Percentiles rank a stretch among this genome's conserved stretches.
Conservation (phyloP, 257 asterid species). For the Plantago elongata region DNA sequence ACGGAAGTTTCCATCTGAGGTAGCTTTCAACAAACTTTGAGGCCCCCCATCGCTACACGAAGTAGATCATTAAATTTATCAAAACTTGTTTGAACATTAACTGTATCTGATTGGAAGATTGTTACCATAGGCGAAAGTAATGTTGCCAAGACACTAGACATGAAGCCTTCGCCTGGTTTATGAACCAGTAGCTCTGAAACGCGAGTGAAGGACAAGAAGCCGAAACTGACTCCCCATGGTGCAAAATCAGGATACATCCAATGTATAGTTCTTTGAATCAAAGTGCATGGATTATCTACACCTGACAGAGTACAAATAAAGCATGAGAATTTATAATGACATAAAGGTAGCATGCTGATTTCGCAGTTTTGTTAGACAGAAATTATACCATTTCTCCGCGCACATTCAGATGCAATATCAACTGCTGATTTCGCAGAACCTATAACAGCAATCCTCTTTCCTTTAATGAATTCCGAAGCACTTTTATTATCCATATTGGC, state of each 20-base stretch:
- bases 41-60: slow-evolving; percentile 35
- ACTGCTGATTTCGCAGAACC: slow-evolving; percentile 60
- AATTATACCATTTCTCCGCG: slow-evolving; percentile 38
- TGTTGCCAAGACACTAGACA: slow-evolving; percentile 33
- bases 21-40: slow-evolving; percentile 36
- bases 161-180: slow-evolving; percentile 57
- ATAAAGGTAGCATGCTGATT: neutral
- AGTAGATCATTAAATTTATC: neutral
- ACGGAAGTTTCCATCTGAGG: slow-evolving; percentile 33
- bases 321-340: neutral
- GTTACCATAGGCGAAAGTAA: slow-evolving; percentile 57
- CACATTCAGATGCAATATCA: slow-evolving; percentile 46
- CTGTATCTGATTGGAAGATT: neutral
- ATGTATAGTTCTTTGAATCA: slow-evolving; percentile 45
- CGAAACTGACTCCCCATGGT: slow-evolving; percentile 43
- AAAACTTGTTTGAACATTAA: neutral
- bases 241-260: slow-evolving; percentile 39
- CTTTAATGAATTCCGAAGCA: slow-evolving; percentile 49
- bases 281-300: slow-evolving; percentile 46
- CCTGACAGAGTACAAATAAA: slow-evolving; percentile 25
- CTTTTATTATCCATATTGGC: slow-evolving; percentile 44
- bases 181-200: slow-evolving; percentile 59
- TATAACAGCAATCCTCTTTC: slow-evolving; percentile 38
- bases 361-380: neutral
- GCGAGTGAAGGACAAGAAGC: slow-evolving; percentile 37